Percentiles rank a stretch among this genome's conserved stretches.
Conservation (phyloP, 805 yeast species). For the Nakazawaea ernobii region DNA sequence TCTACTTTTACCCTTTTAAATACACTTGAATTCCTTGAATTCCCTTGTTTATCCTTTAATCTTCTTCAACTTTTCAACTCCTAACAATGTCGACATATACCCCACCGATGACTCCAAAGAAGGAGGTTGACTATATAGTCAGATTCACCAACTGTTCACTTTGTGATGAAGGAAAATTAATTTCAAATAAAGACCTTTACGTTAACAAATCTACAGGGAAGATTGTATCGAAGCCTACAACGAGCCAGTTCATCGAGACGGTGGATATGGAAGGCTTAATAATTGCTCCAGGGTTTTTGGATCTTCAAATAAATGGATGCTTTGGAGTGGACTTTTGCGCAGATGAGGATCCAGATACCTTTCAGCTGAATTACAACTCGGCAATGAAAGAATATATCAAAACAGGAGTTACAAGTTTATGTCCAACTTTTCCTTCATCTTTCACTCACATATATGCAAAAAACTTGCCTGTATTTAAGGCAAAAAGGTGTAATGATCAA, state of each 20-base stretch:
- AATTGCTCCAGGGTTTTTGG: conserved; percentile 51
- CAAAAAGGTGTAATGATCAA: conserved; percentile 25
- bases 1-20: background rate
- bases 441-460: conserved; percentile 42
- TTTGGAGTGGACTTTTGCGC: conserved; percentile 49
- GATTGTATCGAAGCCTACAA: conserved; percentile 28
- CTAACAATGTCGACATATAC: conserved; percentile 1
- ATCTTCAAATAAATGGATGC: conserved; percentile 53
- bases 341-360: conserved; percentile 26
- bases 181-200: conserved; percentile 32
- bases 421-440: conserved; percentile 53
- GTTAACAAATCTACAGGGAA: conserved; percentile 36
- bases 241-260: conserved; percentile 14
- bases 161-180: conserved; percentile 34
- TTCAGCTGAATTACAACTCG: conserved; percentile 31
- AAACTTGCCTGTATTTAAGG: conserved; percentile 38
- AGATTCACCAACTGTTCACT: conserved; percentile 36
- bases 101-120: conserved; percentile 9
- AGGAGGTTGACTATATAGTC: conserved; percentile 6
- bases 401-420: conserved; percentile 49
- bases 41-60: background rate
- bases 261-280: conserved; percentile 43
- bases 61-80: background rate
- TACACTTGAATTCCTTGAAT: background rate
- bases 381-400: conserved; percentile 40